Base-by-base conservation (phyloP, 1,284 basidiomycete genomes). In the Apiotrichum mycotoxinovorans region DNA sequence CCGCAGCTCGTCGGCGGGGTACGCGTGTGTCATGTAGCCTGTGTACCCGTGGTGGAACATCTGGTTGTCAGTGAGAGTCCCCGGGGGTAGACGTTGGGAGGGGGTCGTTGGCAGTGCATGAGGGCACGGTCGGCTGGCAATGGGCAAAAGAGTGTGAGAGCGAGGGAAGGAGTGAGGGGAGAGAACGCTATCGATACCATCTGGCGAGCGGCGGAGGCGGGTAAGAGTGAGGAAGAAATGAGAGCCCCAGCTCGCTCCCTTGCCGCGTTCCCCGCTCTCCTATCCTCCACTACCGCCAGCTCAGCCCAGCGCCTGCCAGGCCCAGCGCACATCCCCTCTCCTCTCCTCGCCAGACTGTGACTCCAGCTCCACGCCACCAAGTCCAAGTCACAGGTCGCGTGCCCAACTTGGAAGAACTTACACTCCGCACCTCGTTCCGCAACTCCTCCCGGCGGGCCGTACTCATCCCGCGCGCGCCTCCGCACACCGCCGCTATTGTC, bases 1-100 rank as follows among this genome's bases (percentile, higher is more conserved):
- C 18, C 86, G 84, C 27, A 96, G 81, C 87, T 96, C 78, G 59
- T 80, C 78, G 38, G 73, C 73, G 9, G 76, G 76, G 66, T 73
- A 77, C 20, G 75, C 76, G 58, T 75, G 66, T 27, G 62, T 62
- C 69, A 78, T 74, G 58, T 78, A 78, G 30, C 72, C 68, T 8
- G 69, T 64, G 57, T 66, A 77, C 11, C 74, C 76, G 64, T 75
- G 74, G 51, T 65, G 55, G 62, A 74, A 77, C 33, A 75, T 63
- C 74, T 76, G 55, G 18, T 23, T 15, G 53, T 54, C 20, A 54
- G 47, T 47, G 17, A 5, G 15, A 18, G 14, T 45, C 44, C 10
- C 14, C 17, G 44, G 14, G 25, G 4, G 27, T 18, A 30, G 2
- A 34, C 18, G 23, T 30, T 20, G 30, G 27, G 26, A 11, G 22